Evolutionary conservation across 2,329 filamentous ascomycete genomes (phyloP).

Genomic region (Macroventuria anomochaeta): DNA sequence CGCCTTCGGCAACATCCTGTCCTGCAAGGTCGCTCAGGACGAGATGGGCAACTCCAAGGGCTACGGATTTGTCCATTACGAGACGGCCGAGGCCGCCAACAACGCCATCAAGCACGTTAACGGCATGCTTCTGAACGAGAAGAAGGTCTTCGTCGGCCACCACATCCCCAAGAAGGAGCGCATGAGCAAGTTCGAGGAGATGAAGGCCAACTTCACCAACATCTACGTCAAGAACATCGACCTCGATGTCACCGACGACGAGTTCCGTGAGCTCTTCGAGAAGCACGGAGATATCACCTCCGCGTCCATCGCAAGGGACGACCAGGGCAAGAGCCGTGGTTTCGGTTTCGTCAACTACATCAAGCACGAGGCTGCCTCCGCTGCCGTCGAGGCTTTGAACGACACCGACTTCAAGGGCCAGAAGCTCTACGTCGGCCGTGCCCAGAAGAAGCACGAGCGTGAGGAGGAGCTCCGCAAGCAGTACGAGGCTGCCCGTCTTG

Average conservation of each 20-base stretch:
- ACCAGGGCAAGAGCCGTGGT: conserved; percentile 87
- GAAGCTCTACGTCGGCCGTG: conserved; percentile 96
- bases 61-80: conserved; percentile 99
- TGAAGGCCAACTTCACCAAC: conserved; percentile 99
- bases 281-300: conserved; percentile 94
- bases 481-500: conserved; percentile 94
- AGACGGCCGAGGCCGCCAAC: conserved; percentile 95
- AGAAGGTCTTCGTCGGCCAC: conserved; percentile 99
- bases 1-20: conserved; percentile 98
- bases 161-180: conserved; percentile 99
- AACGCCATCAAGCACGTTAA: conserved; percentile 99
- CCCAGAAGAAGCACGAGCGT: conserved; percentile 99
- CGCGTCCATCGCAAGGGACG: conserved; percentile 89
- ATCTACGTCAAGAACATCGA: conserved; percentile 99
- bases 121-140: conserved; percentile 99
- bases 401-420: conserved; percentile 90
- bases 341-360: conserved; percentile 97
- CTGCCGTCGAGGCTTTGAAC: conserved; percentile 91
- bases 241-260: conserved; percentile 82
- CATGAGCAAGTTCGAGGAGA: conserved; percentile 99
- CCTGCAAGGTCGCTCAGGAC: conserved; percentile 99
- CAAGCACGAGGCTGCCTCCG: conserved; percentile 83
- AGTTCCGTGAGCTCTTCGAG: conserved; percentile 94
- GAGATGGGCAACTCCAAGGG: conserved; percentile 97
- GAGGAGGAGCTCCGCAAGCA: conserved; percentile 99